A percentile compares a stretch with the other conserved stretches of the same genome.
These are phyloP conservation scores for Collybiopsis luxurians DNA, from an alignment of 768 basidiomycete species.

Conservation along the genomic window DNA sequence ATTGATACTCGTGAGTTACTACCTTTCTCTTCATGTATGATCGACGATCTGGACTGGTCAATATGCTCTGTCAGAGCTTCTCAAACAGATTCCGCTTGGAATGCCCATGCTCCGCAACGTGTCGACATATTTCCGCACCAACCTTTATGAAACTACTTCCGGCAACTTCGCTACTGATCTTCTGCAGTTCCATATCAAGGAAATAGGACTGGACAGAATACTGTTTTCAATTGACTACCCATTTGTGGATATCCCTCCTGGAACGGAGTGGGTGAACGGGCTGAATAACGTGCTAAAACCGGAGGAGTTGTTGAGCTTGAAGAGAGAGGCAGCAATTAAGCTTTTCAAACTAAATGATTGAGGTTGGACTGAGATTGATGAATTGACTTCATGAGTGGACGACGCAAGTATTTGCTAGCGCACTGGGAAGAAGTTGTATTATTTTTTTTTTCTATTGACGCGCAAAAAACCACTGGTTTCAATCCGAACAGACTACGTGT, in stretches of 20 bases:
- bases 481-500: no score
- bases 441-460: no score
- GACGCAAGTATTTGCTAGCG: no score
- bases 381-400: no score
- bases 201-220: conserved; percentile 38
- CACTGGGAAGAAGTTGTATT: no score
- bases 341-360: conserved; percentile 6
- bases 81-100: background rate
- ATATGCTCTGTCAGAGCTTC: background rate
- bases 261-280: conserved; percentile 10
- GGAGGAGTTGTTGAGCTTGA: conserved; percentile 6
- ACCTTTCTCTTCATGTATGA: no score
- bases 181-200: conserved; percentile 33
- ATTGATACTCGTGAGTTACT: conserved; percentile 35
- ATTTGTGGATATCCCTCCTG: conserved; percentile 16
- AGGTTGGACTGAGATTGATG: no score
- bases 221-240: conserved; percentile 40
- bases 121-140: conserved; percentile 35
- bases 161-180: conserved; percentile 39
- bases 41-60: background rate
- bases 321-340: conserved; percentile 5
- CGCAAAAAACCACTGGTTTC: no score
- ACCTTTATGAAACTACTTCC: conserved; percentile 38
- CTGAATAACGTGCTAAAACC: conserved; percentile 1
- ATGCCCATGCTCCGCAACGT: conserved; percentile 37